Evolutionary conservation across 495 filamentous ascomycete genomes (phyloP), one percentile per base, ranked within the genome.

Genomic region (Aeminium ludgeri): DNA sequence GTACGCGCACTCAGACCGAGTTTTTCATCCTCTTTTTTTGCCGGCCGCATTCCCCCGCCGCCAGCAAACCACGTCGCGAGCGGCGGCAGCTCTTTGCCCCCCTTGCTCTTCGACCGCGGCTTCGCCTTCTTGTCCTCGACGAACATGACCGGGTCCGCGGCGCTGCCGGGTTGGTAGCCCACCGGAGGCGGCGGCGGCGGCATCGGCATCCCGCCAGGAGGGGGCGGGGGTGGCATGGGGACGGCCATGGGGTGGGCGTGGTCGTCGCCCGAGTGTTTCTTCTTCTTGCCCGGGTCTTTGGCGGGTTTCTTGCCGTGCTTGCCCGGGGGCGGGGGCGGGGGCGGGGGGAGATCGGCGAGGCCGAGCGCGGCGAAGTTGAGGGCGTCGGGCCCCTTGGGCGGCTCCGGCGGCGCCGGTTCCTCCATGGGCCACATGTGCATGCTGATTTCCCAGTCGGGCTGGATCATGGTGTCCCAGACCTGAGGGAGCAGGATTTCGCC

Each of bases 391-490:
- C 19, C 41, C 16, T n/a, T 5, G 20, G 30, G n/a, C 2, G 13
- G 6, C 15, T 45, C 37, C 15, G 3, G 2, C 8, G 16, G 18
- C 16, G 23, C 6, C 30, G 40, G 40, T 6, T 19, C 34, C 27
- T 47, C 36, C 66, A 93, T 80, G 4, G 87, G 86, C 86, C 86
- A 95, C 84, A 94, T 89, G 48, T 91, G 82, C 87, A 94, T 94
- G 2, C 77, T 86, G 51, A 95, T 79, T 30, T 71, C 67, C 83
- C 82, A 92, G 55, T 86, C 83, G 5, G 84, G 84, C 59, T 89
- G 72, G 33, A 92, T 62, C 34, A 85, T 75, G 39, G 73, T 82
- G 43, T 89, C 83, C 83, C 83, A 92, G 6, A 89, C 74, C 45
- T 81, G 73, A 6, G 82, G 83, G 16, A 92, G 74, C 48, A 92